Evolutionary conservation across 2,329 filamentous ascomycete genomes (phyloP).

Genomic region (Beauveria sp.): DNA sequence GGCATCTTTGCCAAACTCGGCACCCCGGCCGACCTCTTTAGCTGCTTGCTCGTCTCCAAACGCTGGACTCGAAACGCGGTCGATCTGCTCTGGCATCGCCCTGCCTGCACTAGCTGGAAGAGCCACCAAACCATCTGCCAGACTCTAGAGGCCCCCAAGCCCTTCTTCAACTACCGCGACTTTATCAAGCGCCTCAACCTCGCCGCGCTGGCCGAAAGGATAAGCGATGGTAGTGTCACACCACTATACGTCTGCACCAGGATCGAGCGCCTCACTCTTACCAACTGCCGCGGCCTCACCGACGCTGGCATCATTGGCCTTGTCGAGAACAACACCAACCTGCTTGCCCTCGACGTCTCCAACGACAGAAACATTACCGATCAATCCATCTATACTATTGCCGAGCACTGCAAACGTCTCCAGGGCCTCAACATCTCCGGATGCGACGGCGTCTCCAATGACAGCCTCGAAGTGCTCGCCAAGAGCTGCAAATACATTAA

Average conservation of each 20-base stretch:
- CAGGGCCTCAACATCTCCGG: slow-evolving; percentile 91
- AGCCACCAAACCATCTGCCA: slow-evolving; percentile 75
- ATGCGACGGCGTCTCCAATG: slow-evolving; percentile 77
- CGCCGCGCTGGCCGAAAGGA: slow-evolving; percentile 61
- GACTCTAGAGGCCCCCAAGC: slow-evolving; percentile 63
- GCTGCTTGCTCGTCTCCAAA: slow-evolving; percentile 90
- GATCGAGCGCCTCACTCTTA: slow-evolving; percentile 86
- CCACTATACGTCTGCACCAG: slow-evolving; percentile 80
- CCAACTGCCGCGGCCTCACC: slow-evolving; percentile 77
- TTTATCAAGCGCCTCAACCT: slow-evolving; percentile 91
- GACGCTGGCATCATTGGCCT: slow-evolving; percentile 77
- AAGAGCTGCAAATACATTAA: slow-evolving; percentile 81
- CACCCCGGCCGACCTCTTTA: slow-evolving; percentile 67
- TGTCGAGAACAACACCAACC: slow-evolving; percentile 67
- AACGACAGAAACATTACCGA: slow-evolving; percentile 80
- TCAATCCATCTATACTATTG: slow-evolving; percentile 67
- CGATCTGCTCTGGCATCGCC: slow-evolving; percentile 89
- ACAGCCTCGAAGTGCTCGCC: slow-evolving; percentile 74
- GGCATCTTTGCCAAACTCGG: slow-evolving; percentile 81
- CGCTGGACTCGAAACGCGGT: slow-evolving; percentile 90
- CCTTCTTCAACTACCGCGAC: slow-evolving; percentile 82
- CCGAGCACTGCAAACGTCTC: slow-evolving; percentile 72
- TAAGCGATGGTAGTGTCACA: slow-evolving; percentile 85
- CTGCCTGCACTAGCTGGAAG: slow-evolving; percentile 78
- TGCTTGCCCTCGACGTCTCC: slow-evolving; percentile 87